Evolutionary conservation across 2,329 filamentous ascomycete species (phyloP), one percentile per base, ranked within the genome.

Genomic region (Podosphaera xanthii): DNA sequence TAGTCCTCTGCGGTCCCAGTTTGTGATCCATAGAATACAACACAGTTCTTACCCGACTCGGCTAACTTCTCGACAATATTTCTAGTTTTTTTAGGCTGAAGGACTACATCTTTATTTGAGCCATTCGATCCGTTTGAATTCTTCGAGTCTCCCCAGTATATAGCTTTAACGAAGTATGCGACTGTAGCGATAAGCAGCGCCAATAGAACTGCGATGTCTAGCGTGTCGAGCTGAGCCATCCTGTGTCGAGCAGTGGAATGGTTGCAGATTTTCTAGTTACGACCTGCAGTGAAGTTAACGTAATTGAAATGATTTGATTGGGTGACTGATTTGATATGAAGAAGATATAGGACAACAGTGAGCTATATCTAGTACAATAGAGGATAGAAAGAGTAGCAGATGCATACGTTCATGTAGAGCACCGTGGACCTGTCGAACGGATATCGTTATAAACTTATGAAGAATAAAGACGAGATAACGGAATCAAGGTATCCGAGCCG

Each of bases 1-100:
- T 98, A 98, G 72, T 98, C 92, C 74, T 98, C 94, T 57, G 92
- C 92, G 48, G 92, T 98, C 67, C 92, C 92, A 30, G 92, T 98
- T 75, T 98, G 92, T 38, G 92, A 98, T 65, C 92, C 92, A 71
- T 96, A 98, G 77, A 98, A 96, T 68, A 98, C 85, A 64, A 98
- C 84, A 72, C 91, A 96, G 75, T 98, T 97, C 76, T 97, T 98
- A 72, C 83, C 84, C 9, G 82, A 83, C 75, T 97, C 89, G 31
- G 96, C 87, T 83, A 98, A 86, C 75, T 94, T 94, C 77, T 97
- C 87, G 61, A 96, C 70, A 63, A 98, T 90, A 71, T 96, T 90
- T 66, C 92, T 79, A 61, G 90, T 91, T 75, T 89, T 90, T 65
- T 84, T 87, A 8, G 85, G 77, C 74, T 87, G 94, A 33, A 30